A percentile compares a stretch with the other conserved stretches of the same genome.
These are phyloP conservation scores for Cytospora piceicola DNA, from an alignment of 2,329 filamentous ascomycete genomes.

Conservation along the genomic window DNA sequence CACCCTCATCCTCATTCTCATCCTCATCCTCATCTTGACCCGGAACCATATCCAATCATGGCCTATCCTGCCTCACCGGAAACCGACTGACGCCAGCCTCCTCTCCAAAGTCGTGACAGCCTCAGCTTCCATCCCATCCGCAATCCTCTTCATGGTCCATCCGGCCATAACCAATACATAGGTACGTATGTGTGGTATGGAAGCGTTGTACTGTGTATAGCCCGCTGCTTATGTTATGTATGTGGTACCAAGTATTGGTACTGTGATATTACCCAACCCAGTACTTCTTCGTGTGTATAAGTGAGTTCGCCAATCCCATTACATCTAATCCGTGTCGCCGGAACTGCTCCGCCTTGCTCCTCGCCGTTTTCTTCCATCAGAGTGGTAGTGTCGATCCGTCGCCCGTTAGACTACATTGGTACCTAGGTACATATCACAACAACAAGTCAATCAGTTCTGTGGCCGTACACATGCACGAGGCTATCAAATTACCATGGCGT, in stretches of 20 bases:
- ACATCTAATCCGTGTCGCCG: not conserved
- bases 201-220: too few relatives aligned
- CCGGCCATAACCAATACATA: not conserved
- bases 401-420: not conserved
- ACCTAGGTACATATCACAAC: too few relatives aligned
- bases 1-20: constrained; percentile 1
- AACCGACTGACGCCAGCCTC: not conserved
- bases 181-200: not conserved
- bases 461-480: not conserved
- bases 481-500: not conserved
- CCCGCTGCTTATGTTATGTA: not conserved
- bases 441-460: too few relatives aligned
- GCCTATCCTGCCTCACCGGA: not conserved
- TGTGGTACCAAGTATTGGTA: not conserved
- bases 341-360: not conserved
- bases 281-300: not conserved
- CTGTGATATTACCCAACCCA: constrained; percentile 2
- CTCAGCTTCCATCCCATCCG: not conserved
- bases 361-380: not conserved
- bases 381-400: not conserved
- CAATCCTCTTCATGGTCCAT: not conserved
- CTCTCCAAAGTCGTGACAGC: not conserved
- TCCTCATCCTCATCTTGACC: not conserved
- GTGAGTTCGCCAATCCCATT: not conserved
- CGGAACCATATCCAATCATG: not conserved